Percentiles rank a stretch among this genome's conserved stretches.
phyloP scores from a whole-genome alignment of 169 alveolate species.

The Plasmodium inui region DNA sequence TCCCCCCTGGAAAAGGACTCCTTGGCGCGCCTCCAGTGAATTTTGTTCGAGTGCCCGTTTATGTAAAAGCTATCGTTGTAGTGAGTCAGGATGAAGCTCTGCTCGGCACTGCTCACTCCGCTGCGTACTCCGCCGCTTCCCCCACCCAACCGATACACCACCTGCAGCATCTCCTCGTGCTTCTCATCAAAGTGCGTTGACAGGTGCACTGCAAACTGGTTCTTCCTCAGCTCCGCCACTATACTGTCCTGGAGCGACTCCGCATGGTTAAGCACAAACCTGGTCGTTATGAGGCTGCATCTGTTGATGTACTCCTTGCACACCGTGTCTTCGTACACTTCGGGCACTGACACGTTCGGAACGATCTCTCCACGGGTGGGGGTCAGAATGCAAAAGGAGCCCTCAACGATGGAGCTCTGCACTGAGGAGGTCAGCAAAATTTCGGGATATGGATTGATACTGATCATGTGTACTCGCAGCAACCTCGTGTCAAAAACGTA shows the following conservation, averaged over 20 bases:
- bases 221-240: neutral
- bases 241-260: neutral
- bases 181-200: conserved; percentile 57
- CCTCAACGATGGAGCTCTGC: conserved; percentile 20
- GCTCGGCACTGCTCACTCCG: neutral
- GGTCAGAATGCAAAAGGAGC: conserved; percentile 6
- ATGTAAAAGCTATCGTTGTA: conserved; percentile 33
- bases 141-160: neutral
- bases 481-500: conserved; percentile 66
- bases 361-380: neutral
- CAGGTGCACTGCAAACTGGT: conserved; percentile 6
- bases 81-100: conserved; percentile 24
- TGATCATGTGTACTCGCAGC: conserved; percentile 37
- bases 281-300: conserved; percentile 27
- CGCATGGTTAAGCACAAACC: neutral
- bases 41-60: conserved; percentile 10
- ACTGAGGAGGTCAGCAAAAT: neutral
- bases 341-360: neutral
- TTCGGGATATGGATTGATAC: conserved; percentile 71
- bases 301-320: conserved; percentile 58
- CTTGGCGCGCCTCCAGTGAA: neutral
- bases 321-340: conserved; percentile 10
- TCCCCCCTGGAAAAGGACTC: neutral
- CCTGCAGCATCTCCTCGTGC: conserved; percentile 68
- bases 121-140: neutral